phyloP scores from a whole-genome alignment of 2,329 filamentous ascomycete species.

The Fusarium sp. region DNA sequence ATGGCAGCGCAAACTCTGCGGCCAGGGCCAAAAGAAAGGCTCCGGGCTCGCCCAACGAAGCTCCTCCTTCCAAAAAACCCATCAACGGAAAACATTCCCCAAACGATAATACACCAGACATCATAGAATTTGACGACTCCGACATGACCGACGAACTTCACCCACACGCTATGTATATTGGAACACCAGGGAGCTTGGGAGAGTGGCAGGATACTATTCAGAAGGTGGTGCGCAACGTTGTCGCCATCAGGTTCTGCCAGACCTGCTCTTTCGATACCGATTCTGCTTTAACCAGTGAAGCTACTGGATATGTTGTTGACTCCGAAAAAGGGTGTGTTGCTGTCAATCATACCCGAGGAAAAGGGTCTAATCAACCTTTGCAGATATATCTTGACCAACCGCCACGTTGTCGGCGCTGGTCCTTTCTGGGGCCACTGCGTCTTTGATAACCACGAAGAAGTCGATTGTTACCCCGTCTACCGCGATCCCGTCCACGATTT shows the following conservation, averaged over 20 bases:
- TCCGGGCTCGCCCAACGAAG: conserved; percentile 56
- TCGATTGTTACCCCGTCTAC: conserved; percentile 96
- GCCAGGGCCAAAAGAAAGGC: conserved; percentile 66
- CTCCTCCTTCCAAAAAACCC: conserved; percentile 52
- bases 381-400: conserved; percentile 85
- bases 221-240: conserved; percentile 91
- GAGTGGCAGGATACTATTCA: conserved; percentile 98
- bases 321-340: conserved; percentile 81
- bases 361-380: neutral
- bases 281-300: conserved; percentile 90
- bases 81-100: conserved; percentile 63
- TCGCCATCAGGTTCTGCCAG: conserved; percentile 99
- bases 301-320: conserved; percentile 97
- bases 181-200: conserved; percentile 55
- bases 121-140: conserved; percentile 55
- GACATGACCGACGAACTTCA: conserved; percentile 58
- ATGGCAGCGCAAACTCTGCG: conserved; percentile 55
- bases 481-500: conserved; percentile 99
- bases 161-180: conserved; percentile 53
- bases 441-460: conserved; percentile 98
- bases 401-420: conserved; percentile 93
- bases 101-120: conserved; percentile 63
- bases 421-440: conserved; percentile 99
- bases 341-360: neutral
- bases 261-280: conserved; percentile 99